These are phyloP conservation scores for Coemansia sp. DNA, from an alignment of 192 early-diverging fungal species.

Conservation along the genomic window DNA sequence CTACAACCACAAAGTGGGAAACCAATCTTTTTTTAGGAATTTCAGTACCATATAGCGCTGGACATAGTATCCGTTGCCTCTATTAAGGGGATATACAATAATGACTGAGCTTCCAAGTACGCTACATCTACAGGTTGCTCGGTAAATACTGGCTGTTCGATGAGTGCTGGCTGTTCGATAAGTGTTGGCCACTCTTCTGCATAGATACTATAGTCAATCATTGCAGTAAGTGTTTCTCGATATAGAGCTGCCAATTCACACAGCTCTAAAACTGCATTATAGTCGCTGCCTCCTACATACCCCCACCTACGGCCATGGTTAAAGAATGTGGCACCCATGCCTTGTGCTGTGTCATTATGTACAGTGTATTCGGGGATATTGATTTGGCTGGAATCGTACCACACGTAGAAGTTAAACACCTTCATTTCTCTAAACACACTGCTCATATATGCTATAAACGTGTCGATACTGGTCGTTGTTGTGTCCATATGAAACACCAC, in stretches of 20 bases:
- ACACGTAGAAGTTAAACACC: slow-evolving; percentile 8
- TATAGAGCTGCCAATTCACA: background rate
- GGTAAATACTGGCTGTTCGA: background rate
- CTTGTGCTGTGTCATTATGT: background rate
- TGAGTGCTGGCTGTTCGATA: background rate
- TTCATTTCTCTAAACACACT: background rate
- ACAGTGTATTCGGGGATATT: background rate
- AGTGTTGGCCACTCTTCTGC: background rate
- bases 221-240: background rate
- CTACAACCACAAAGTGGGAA: background rate
- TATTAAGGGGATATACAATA: background rate
- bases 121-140: background rate
- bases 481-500: background rate
- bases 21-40: background rate
- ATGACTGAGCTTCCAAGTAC: background rate
- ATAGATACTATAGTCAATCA: background rate
- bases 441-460: background rate
- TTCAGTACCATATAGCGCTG: background rate
- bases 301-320: background rate
- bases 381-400: slow-evolving; percentile 7
- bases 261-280: background rate
- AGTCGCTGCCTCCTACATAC: background rate
- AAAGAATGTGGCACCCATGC: background rate
- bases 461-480: background rate
- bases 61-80: background rate